These are phyloP conservation scores for Schoenoplectus tabernaemontani DNA, from an alignment of 202 grass and related monocot species.

Conservation along the genomic window DNA sequence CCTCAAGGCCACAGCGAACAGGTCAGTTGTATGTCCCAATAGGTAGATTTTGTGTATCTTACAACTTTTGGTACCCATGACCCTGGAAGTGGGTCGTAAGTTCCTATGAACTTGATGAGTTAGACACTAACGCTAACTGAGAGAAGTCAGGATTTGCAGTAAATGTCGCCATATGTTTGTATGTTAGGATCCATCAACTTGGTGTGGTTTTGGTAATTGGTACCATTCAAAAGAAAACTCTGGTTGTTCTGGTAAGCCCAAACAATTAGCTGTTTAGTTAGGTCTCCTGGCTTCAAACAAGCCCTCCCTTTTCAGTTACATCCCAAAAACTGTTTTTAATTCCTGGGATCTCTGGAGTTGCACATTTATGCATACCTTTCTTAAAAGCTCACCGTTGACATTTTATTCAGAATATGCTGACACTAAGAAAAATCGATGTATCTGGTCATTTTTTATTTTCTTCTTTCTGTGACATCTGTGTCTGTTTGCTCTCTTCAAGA, in stretches of 20 bases:
- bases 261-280: background rate
- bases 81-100: background rate
- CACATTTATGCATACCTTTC: background rate
- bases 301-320: background rate
- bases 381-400: background rate
- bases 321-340: too few relatives aligned
- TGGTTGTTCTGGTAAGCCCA: background rate
- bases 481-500: background rate
- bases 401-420: constrained; percentile 1
- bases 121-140: background rate
- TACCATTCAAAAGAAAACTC: background rate
- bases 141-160: background rate
- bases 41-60: background rate
- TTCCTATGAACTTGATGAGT: background rate
- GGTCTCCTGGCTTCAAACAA: background rate
- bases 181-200: too few relatives aligned
- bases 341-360: too few relatives aligned
- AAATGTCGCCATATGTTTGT: background rate
- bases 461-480: background rate
- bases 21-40: constrained; percentile 27
- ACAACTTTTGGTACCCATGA: background rate
- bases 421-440: background rate
- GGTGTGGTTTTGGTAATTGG: background rate
- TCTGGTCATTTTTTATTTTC: background rate
- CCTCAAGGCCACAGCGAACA: constrained; percentile 98